phyloP scores from a whole-genome alignment of 495 filamentous ascomycete species.

The Daldinia vernicosa region DNA sequence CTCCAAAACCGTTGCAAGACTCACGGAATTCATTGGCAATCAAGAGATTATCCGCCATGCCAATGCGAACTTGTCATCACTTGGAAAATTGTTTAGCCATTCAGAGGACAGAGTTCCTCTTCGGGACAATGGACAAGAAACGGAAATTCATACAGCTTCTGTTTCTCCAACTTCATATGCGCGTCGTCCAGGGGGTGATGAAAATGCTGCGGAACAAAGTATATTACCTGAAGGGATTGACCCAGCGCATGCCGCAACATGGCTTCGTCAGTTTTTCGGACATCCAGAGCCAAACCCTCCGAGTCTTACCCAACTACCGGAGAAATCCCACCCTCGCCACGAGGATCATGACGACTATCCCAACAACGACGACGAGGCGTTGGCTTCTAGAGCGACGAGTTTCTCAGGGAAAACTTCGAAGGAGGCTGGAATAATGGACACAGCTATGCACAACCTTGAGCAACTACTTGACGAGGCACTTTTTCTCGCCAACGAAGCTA shows the following conservation, averaged over 20 bases:
- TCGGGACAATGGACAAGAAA: constrained; percentile 9
- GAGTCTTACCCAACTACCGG: constrained; percentile 43
- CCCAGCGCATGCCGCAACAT: constrained; percentile 29
- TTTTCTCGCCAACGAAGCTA: constrained; percentile 52
- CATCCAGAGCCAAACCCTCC: constrained; percentile 25
- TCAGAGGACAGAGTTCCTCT: neutral
- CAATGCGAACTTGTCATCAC: constrained; percentile 3
- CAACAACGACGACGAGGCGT: constrained; percentile 31
- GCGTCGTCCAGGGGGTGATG: neutral
- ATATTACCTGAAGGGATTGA: constrained; percentile 15
- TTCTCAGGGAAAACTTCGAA: constrained; percentile 33
- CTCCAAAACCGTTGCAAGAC: constrained; percentile 3
- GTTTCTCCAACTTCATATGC: constrained; percentile 28
- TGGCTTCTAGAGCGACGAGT: constrained; percentile 37
- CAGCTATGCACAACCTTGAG: constrained; percentile 56
- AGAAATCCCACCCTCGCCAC: constrained; percentile 38
- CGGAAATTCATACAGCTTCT: constrained; percentile 3
- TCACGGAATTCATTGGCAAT: constrained; percentile 15
- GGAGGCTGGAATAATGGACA: constrained; percentile 36
- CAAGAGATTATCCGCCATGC: constrained; percentile 29
- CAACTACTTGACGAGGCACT: constrained; percentile 57
- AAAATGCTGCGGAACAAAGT: constrained; percentile 4
- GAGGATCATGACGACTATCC: constrained; percentile 32
- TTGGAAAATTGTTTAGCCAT: neutral
- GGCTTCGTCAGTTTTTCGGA: constrained; percentile 44